These are phyloP conservation scores for Amphicarpaea edgeworthii DNA, from an alignment of 306 rosid genomes.

Conservation along the genomic window DNA sequence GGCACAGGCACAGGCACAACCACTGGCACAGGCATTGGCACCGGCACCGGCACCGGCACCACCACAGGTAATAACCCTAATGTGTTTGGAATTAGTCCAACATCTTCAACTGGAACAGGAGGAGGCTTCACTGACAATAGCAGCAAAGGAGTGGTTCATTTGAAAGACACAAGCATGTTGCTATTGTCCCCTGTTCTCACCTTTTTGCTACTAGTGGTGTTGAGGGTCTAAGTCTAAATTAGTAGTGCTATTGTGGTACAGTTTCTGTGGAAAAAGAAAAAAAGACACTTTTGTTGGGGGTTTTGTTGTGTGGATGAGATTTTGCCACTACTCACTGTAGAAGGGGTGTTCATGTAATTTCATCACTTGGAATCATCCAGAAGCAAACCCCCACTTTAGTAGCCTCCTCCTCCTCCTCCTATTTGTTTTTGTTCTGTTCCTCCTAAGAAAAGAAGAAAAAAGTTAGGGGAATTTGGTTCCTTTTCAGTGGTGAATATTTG, in stretches of 20 bases:
- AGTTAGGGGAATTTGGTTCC: conserved; percentile 72
- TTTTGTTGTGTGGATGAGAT: conserved; percentile 57
- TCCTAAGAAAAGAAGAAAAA: not conserved
- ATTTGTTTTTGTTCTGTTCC: conserved; percentile 31
- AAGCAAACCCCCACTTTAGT: conserved; percentile 53
- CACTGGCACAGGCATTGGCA: conserved; percentile 31
- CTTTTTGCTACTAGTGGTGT: conserved; percentile 38
- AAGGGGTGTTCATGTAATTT: conserved; percentile 46
- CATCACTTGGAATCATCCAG: conserved; percentile 56
- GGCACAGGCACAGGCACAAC: conserved; percentile 32
- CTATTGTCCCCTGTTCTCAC: conserved; percentile 45
- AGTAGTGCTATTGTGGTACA: not conserved
- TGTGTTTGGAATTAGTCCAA: conserved; percentile 75
- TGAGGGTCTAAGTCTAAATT: conserved; percentile 48
- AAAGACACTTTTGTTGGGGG: not conserved
- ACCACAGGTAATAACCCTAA: conserved; percentile 50
- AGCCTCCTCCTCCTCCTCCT: too few relatives aligned
- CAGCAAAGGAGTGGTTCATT: conserved; percentile 46
- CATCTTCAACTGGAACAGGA: conserved; percentile 56
- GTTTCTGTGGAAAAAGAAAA: not conserved
- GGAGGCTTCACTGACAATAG: conserved; percentile 38
- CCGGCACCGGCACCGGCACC: conserved; percentile 36
- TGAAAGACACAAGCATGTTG: conserved; percentile 25
- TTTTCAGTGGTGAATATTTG: conserved; percentile 58
- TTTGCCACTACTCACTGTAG: conserved; percentile 44